Base-by-base conservation (phyloP, 2,329 filamentous ascomycete species). In the Cladosporium sp. region DNA sequence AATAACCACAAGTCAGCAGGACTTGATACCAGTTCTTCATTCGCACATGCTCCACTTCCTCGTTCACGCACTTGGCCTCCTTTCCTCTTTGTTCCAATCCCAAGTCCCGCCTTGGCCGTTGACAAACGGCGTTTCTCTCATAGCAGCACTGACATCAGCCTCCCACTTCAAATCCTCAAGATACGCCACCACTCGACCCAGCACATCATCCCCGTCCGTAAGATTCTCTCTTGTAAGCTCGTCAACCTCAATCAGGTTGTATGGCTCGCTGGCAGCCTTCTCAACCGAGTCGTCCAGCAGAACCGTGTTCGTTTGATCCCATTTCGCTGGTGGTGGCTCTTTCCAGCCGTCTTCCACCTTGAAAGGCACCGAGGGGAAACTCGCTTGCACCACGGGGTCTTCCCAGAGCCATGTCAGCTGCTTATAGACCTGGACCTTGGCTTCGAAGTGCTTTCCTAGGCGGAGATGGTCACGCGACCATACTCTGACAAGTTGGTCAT, bases 371-470 rank as follows among this genome's bases (percentile, higher is more conserved):
- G 65, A 36, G 1, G 77, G 77, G 49, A 78, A 75, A n/a, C 70
- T 69, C 4, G 65, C 64, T 62, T 80, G 77, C 15, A 70, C 57
- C 13, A 80, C 74, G 1, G 62, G 56, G 4, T 75, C 64, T 7
- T 77, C 73, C 94, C 94, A 99, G 0, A 97, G 74, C 50, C 74
- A 77, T 0, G 83, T 79, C 3, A 99, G 80, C 36, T 89, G 83
- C 77, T 99, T 99, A 80, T 97, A 97, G 58, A 92, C 91, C 71
- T 95, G 90, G 0, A 93, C 85, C 58, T 89, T 88, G 50, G 73
- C 64, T 58, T 80, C 76, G 75, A 89, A 96, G 69, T 96, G 87
- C 3, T 70, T 60, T 0, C 55, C 55, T 7, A 57, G 32, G 19
- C 83, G 83, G 58, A 97, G 87, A 24, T 80, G 83, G 66, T 96